phyloP scores from a whole-genome alignment of 2,329 filamentous ascomycete species.

The Didymella lethalis region DNA sequence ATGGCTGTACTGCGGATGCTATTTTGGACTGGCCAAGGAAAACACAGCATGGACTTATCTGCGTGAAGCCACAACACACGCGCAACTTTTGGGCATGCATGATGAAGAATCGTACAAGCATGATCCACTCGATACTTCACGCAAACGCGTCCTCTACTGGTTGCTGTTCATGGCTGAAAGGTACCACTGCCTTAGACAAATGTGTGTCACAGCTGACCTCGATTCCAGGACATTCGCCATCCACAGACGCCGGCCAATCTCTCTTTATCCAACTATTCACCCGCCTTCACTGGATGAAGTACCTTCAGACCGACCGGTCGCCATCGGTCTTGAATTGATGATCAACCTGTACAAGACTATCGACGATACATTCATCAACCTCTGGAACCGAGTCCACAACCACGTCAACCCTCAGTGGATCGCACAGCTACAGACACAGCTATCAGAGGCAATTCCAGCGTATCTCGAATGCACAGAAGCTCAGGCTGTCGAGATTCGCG shows the following conservation, averaged over 20 bases:
- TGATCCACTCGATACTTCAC: constrained; percentile 61
- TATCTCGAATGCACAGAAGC: constrained; percentile 68
- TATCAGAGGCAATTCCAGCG: constrained; percentile 61
- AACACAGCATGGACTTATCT: constrained; percentile 70
- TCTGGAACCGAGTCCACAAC: constrained; percentile 67
- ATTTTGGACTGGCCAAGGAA: constrained; percentile 68
- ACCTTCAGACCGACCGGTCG: constrained; percentile 62
- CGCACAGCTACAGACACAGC: constrained; percentile 58
- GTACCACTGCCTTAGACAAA: constrained; percentile 42
- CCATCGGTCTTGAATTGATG: constrained; percentile 67
- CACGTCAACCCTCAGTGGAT: constrained; percentile 58
- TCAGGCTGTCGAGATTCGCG: constrained; percentile 72
- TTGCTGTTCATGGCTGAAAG: constrained; percentile 69
- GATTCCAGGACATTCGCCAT: constrained; percentile 66
- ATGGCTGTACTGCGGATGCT: constrained; percentile 68
- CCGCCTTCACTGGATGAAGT: constrained; percentile 60
- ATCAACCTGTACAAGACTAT: constrained; percentile 69
- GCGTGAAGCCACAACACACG: constrained; percentile 67
- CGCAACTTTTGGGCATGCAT: constrained; percentile 66
- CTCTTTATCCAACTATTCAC: constrained; percentile 66
- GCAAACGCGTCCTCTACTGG: constrained; percentile 67
- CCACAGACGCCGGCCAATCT: constrained; percentile 69
- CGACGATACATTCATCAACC: constrained; percentile 68
- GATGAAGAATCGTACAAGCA: constrained; percentile 64
- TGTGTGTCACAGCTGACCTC: constrained; percentile 6